These are phyloP conservation scores for Rosa multiflora DNA, from an alignment of 306 rosid genomes.

Conservation along the genomic window DNA sequence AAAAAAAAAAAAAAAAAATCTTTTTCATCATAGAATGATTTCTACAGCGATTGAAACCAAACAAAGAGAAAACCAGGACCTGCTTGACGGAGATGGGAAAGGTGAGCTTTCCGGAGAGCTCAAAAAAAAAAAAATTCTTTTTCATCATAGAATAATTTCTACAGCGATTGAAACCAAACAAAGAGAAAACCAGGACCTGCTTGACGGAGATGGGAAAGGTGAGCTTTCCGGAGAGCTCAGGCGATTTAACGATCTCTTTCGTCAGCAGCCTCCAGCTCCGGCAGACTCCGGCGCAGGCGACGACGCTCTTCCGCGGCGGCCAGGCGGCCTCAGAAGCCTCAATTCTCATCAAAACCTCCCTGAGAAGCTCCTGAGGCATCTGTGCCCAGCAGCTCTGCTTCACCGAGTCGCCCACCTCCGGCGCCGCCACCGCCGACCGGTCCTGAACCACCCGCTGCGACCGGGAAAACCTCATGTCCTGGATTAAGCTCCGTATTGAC, in stretches of 20 bases:
- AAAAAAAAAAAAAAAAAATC: too few relatives aligned
- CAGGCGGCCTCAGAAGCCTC: slow-evolving; percentile 77
- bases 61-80: slow-evolving; percentile 35
- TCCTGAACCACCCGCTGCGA: slow-evolving; percentile 69
- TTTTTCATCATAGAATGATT: too few relatives aligned
- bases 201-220: slow-evolving; percentile 94
- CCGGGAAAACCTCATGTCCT: slow-evolving; percentile 70
- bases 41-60: neutral
- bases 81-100: slow-evolving; percentile 96
- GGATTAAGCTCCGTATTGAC: slow-evolving; percentile 60
- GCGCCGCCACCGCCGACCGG: slow-evolving; percentile 22
- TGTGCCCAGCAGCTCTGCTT: slow-evolving; percentile 80
- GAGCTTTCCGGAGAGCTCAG: slow-evolving; percentile 60
- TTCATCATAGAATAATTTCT: neutral
- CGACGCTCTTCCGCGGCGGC: slow-evolving; percentile 85
- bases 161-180: neutral
- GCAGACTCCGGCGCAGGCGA: slow-evolving; percentile 93
- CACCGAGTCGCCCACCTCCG: slow-evolving; percentile 29
- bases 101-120: slow-evolving; percentile 64
- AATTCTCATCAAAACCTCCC: slow-evolving; percentile 73
- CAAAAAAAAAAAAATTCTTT: slow-evolving; percentile 10
- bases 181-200: slow-evolving; percentile 52
- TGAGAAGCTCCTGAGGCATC: slow-evolving; percentile 93
- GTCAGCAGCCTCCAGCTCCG: slow-evolving; percentile 84
- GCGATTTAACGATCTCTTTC: slow-evolving; percentile 76